Evolutionary conservation across 1,139 yeast genomes (phyloP), one percentile per base, ranked within the genome.

Genomic region (Pichia cactophila): DNA sequence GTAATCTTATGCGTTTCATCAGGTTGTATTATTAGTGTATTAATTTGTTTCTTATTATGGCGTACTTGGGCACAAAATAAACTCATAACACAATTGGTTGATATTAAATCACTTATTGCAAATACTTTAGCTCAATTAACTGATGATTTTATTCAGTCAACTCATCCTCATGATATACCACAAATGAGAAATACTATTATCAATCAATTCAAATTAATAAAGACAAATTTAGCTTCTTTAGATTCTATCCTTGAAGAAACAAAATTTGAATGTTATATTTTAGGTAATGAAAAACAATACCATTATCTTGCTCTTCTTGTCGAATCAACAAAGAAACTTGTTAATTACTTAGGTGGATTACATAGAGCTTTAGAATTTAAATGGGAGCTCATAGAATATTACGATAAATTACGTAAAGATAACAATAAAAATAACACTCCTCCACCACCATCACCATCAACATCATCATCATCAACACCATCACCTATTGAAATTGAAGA

Each of bases 291-390:
- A 55, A 57, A 60, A 5, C 85, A 84, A 59, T 80, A 73, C 66
- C 51, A 56, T 1, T 59, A 75, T 4, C 69, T 80, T 46, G 64
- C 64, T 17, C 62, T 72, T 43, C 64, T 85, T 33, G 83, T 80
- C 1, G 66, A 68, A 2, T 74, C 82, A 0, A 75, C 82, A 8
- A 72, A 75, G 43, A 71, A 77, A 10, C 64, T 86, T 51, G 69
- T 78, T 2, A 73, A 79, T 53, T 82, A 80, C 56, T 63, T 86
- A 42, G 85, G 83, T 48, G 94, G 92, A 0, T 68, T 87, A 54
- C 69, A 79, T 53, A 75, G 83, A 39, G 82, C 90, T 11, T 77
- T 81, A 2, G 84, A 81, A 52, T 83, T 83, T 70, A 86, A 82
- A 60, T 73, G 80, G 74, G 72, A 72, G 36, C 64, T 81, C 31